phyloP scores from a whole-genome alignment of 2,329 filamentous ascomycete species.

The Fusarium concolor region DNA sequence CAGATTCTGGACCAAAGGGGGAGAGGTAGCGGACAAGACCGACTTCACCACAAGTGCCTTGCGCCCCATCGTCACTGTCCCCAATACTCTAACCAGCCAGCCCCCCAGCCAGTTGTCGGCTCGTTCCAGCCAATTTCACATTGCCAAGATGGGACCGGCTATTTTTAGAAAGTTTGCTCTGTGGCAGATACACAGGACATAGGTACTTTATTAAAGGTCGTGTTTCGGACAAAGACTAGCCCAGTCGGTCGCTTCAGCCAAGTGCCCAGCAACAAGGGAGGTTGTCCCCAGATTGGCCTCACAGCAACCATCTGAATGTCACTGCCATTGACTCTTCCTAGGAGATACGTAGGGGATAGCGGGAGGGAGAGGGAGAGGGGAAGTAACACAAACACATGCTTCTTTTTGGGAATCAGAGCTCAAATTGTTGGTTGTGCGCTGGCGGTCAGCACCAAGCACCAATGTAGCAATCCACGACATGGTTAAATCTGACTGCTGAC shows the following conservation, averaged over 20 bases:
- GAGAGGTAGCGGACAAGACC: constrained; percentile 17
- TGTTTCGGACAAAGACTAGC: constrained; percentile 40
- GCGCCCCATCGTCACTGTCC: constrained; percentile 36
- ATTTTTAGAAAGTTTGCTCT: constrained; percentile 41
- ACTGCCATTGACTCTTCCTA: neutral
- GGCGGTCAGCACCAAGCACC: constrained; percentile 38
- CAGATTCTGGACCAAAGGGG: constrained; percentile 1
- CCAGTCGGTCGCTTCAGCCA: constrained; percentile 20
- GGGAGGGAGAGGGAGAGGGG: neutral
- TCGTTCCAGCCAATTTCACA: constrained; percentile 41
- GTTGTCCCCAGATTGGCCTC: constrained; percentile 24
- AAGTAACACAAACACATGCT: constrained; percentile 21
- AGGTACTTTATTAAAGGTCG: constrained; percentile 12
- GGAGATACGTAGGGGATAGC: neutral
- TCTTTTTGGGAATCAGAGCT: neutral
- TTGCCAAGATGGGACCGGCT: constrained; percentile 21
- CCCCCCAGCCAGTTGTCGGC: constrained; percentile 28
- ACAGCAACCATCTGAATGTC: constrained; percentile 25
- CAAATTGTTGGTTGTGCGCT: constrained; percentile 14
- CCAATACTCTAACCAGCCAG: neutral
- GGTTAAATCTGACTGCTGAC: constrained; percentile 44
- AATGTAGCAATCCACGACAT: constrained; percentile 19
- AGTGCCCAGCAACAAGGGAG: constrained; percentile 26
- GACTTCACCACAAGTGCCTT: constrained; percentile 20
- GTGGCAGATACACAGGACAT: constrained; percentile 29